Evolutionary conservation across 2,329 filamentous ascomycete genomes (phyloP).

Genomic region (Rhytidhysteron rufulum): DNA sequence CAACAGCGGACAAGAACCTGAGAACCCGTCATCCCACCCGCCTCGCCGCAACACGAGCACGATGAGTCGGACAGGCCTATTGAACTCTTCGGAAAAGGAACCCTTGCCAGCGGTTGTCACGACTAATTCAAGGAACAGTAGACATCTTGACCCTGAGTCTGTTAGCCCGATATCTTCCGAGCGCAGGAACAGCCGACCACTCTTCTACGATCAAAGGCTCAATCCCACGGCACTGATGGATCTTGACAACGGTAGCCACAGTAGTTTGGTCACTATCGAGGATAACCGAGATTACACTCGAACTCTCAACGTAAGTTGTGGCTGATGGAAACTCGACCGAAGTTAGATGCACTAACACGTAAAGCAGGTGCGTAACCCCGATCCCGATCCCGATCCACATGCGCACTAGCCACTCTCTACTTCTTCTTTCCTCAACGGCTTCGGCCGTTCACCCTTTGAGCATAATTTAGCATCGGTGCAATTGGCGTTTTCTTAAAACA

Average conservation of each 20-base stretch:
- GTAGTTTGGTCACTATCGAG: conserved; percentile 45
- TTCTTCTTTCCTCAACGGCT: conserved; percentile 12
- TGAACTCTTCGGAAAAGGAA: conserved; percentile 26
- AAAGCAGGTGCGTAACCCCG: conserved; percentile 29
- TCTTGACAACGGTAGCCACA: conserved; percentile 44
- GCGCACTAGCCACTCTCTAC: conserved; percentile 15
- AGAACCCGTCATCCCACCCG: conserved; percentile 17
- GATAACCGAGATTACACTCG: conserved; percentile 47
- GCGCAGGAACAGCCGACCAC: conserved; percentile 40
- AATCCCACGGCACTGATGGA: conserved; percentile 46
- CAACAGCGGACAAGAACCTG: conserved; percentile 11
- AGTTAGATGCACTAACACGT: no score
- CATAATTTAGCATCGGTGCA: conserved; percentile 6
- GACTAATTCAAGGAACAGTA: conserved; percentile 23
- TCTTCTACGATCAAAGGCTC: conserved; percentile 47
- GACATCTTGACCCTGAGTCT: conserved; percentile 25
- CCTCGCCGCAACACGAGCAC: conserved; percentile 44
- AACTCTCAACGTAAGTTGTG: conserved; percentile 40
- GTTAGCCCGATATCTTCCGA: conserved; percentile 32
- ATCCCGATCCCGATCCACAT: conserved; percentile 23
- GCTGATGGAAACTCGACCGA: no score
- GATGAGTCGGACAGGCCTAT: conserved; percentile 45
- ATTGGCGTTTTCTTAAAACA: conserved; percentile 7
- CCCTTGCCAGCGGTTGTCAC: conserved; percentile 20
- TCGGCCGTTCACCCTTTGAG: no score